Evolutionary conservation across 1,284 basidiomycete genomes (phyloP), one percentile per base, ranked within the genome.

Genomic region (Tylopilus sp.): DNA sequence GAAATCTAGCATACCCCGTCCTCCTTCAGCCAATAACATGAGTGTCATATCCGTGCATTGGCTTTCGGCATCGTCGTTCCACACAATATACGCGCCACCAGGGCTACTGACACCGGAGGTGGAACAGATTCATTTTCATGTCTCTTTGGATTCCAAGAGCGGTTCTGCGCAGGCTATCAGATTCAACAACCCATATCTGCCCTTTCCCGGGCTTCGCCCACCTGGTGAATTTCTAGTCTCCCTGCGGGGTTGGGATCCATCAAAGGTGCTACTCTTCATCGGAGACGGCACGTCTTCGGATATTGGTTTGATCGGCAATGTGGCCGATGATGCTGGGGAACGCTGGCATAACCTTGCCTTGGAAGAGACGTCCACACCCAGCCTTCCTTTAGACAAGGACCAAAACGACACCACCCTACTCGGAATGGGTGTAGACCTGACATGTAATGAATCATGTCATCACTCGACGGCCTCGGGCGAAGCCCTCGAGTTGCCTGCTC

Each of bases 261-360:
- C 71, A 54, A 82, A 76, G 67, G 74, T 74, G 44, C 65, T 92
- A 12, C 59, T 89, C 10, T 75, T 93, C 46, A 74, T 88, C 23
- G 86, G 84, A 2, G 89, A 89, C 63, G 74, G 78, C 39, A 80
- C 80, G 0, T 89, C 89, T 2, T 81, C 84, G 0, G 89, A 93
- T 59, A 73, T 93, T 2, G 90, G 89, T 44, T 70, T 87, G 18
- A 63, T 92, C 21, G 85, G 77, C 4, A 78, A 74, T 50, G 58
- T 75, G 16, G 66, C 71, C 3, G 70, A 71, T 10, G 68, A 72
- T 33, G 51, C 59, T 9, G 59, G 56, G n/a, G 74, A 76, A 25
- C 60, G 56, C 4, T 93, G 90, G 90, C 76, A 77, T 51, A 83
- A 84, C 44, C 67, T 89, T 42, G 78, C 81, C 3, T 77, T 89